Evolutionary conservation across 208 protist species (phyloP).

Genomic region (Balamuthia mandrillaris): DNA sequence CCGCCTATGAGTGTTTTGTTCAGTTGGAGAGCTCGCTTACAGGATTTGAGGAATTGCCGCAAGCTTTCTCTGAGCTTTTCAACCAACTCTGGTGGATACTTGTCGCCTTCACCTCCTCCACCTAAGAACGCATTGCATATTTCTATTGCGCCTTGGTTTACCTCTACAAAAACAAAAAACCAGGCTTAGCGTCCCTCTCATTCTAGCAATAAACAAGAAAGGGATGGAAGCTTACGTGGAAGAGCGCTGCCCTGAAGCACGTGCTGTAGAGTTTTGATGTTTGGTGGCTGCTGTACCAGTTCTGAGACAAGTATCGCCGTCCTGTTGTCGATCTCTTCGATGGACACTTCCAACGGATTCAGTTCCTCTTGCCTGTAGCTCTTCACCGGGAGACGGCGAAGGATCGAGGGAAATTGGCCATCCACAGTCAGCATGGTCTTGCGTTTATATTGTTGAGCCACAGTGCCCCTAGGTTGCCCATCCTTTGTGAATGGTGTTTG

Average conservation of each 20-base stretch:
- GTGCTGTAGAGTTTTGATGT: constrained; percentile 39
- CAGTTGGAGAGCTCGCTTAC: constrained; percentile 7
- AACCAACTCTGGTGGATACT: background rate
- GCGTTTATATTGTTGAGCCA: constrained; percentile 23
- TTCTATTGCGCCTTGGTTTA: constrained; percentile 28
- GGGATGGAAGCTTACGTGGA: background rate
- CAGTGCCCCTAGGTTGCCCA: constrained; percentile 50
- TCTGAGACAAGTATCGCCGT: background rate
- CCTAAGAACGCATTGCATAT: constrained; percentile 33
- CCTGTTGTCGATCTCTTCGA: constrained; percentile 38
- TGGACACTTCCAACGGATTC: constrained; percentile 34
- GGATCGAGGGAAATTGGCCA: constrained; percentile 15
- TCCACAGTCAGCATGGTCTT: constrained; percentile 23
- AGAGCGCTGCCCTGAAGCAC: constrained; percentile 23
- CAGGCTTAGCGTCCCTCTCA: background rate
- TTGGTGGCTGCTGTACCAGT: constrained; percentile 17
- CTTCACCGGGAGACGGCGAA: constrained; percentile 14
- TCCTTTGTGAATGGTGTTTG: constrained; percentile 26
- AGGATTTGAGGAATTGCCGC: constrained; percentile 23
- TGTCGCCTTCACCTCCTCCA: constrained; percentile 6
- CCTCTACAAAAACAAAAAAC: background rate
- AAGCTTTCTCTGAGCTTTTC: constrained; percentile 16
- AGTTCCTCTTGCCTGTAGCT: constrained; percentile 29
- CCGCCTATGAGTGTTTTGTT: background rate
- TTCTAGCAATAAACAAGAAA: background rate